These are phyloP conservation scores for Salix udensis DNA, from an alignment of 345 rosid genomes.

Conservation along the genomic window DNA sequence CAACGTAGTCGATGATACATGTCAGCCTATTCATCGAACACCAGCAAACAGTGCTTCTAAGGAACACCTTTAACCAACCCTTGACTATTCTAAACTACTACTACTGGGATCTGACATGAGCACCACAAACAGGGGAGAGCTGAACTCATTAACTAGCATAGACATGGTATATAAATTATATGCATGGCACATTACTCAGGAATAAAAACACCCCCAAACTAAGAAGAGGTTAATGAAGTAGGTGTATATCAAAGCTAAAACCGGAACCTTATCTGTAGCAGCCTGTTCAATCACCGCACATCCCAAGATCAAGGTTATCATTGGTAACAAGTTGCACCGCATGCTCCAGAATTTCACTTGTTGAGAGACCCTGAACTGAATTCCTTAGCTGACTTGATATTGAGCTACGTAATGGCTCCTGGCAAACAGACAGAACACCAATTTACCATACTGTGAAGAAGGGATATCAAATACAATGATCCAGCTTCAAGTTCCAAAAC, in stretches of 20 bases:
- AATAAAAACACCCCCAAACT: background rate
- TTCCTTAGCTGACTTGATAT: conserved; percentile 81
- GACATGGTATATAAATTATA: background rate
- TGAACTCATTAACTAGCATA: background rate
- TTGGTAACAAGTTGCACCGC: conserved; percentile 93
- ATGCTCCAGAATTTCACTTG: conserved; percentile 75
- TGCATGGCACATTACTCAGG: background rate
- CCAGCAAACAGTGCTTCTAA: background rate
- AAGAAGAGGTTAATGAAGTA: background rate
- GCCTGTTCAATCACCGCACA: conserved; percentile 98
- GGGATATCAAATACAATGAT: background rate
- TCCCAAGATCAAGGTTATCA: conserved; percentile 99
- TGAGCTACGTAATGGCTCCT: conserved; percentile 92
- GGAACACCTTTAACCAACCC: background rate
- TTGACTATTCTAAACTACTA: background rate
- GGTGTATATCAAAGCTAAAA: background rate
- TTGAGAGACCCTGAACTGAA: conserved; percentile 63
- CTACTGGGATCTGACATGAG: background rate
- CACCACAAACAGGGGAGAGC: background rate
- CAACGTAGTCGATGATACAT: background rate
- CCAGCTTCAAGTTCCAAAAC: background rate
- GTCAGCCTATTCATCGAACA: background rate
- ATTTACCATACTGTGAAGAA: background rate
- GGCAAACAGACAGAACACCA: conserved; percentile 8
- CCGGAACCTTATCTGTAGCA: conserved; percentile 82